phyloP scores from a whole-genome alignment of 768 basidiomycete genomes.

The Tricholoma furcatifolium region DNA sequence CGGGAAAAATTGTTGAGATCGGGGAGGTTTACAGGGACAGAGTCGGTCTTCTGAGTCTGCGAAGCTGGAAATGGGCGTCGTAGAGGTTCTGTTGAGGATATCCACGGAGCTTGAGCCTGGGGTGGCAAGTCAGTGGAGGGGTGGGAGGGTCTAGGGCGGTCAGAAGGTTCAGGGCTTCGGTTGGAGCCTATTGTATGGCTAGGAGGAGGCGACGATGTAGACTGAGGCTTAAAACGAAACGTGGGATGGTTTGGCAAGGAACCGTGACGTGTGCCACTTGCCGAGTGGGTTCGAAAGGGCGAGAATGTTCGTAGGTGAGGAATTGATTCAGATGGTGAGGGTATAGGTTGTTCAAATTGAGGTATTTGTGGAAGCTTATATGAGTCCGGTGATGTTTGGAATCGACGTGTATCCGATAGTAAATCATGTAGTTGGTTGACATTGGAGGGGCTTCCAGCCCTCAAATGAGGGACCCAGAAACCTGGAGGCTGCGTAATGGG shows the following conservation, averaged over 20 bases:
- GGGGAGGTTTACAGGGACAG: background rate
- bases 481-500: too few relatives aligned
- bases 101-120: background rate
- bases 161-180: too few relatives aligned
- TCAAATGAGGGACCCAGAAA: too few relatives aligned
- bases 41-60: background rate
- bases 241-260: background rate
- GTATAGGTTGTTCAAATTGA: background rate
- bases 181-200: background rate
- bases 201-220: constrained; percentile 7
- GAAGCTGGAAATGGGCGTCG: background rate
- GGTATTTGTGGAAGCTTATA: background rate
- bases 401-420: too few relatives aligned
- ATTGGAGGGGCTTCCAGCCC: too few relatives aligned
- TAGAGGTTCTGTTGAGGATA: background rate
- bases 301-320: background rate
- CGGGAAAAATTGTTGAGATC: background rate
- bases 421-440: too few relatives aligned
- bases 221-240: constrained; percentile 5
- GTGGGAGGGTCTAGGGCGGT: too few relatives aligned
- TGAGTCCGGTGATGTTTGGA: too few relatives aligned
- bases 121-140: too few relatives aligned
- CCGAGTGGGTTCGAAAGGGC: background rate
- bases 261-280: background rate
- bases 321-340: background rate